Percentiles rank a stretch among this genome's conserved stretches.
Evolutionary conservation across 768 basidiomycete genomes (phyloP).

Genomic region (Lactifluus echinatus): DNA sequence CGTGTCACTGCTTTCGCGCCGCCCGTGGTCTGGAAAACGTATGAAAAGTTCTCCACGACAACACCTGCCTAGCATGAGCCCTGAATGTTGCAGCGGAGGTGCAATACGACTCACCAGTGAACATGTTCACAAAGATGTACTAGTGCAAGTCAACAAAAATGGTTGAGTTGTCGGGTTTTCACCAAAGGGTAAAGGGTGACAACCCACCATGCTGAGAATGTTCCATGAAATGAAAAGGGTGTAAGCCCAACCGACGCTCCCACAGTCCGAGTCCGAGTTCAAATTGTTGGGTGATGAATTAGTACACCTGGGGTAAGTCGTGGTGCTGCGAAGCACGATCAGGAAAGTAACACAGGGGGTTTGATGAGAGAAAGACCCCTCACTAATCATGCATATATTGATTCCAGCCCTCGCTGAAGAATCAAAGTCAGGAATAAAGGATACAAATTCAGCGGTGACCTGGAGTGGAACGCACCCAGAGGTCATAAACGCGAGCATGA

Average conservation of each 20-base stretch:
- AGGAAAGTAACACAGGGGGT: not conserved
- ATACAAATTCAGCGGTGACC: not conserved
- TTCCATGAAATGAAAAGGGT: slow-evolving; percentile 92
- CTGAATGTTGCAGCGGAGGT: not conserved
- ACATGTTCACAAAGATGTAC: slow-evolving; percentile 97
- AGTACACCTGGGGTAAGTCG: slow-evolving; percentile 77
- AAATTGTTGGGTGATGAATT: slow-evolving; percentile 35
- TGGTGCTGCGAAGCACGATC: slow-evolving; percentile 39
- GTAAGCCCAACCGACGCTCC: slow-evolving; percentile 76
- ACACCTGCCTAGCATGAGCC: slow-evolving; percentile 43
- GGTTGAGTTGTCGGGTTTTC: not conserved
- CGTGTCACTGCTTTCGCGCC: slow-evolving; percentile 77
- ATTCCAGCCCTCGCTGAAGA: slow-evolving; percentile 85
- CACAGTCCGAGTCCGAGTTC: slow-evolving; percentile 81
- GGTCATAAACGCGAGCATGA: slow-evolving; percentile 90
- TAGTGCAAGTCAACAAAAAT: slow-evolving; percentile 24
- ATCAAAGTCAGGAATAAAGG: slow-evolving; percentile 10
- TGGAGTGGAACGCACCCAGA: slow-evolving; percentile 55
- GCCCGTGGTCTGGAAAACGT: slow-evolving; percentile 83
- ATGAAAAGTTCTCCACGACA: slow-evolving; percentile 92
- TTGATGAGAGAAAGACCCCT: slow-evolving; percentile 21
- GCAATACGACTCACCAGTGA: slow-evolving; percentile 52
- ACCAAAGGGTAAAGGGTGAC: not conserved
- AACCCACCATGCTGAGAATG: slow-evolving; percentile 79
- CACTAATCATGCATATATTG: slow-evolving; percentile 96